Percentiles rank a stretch among this genome's conserved stretches.
Evolutionary conservation across 2,329 filamentous ascomycete genomes (phyloP).

Genomic region (Epichloe hybrida): DNA sequence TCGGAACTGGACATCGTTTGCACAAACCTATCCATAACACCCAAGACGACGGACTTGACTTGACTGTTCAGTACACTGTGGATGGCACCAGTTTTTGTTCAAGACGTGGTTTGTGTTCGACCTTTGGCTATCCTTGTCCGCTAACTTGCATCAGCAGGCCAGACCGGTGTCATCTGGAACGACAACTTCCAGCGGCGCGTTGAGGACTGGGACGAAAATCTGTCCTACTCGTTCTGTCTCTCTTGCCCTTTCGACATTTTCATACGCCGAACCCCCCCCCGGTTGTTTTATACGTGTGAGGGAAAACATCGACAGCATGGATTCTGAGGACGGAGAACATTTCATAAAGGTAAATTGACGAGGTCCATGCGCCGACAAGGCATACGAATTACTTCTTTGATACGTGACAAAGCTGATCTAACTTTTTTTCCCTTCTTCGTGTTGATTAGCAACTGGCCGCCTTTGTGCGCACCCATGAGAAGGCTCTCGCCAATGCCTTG

Average conservation of each 20-base stretch:
- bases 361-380: not conserved
- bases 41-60: not conserved
- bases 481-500: constrained; percentile 87
- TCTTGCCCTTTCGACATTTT: not conserved
- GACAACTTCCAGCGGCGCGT: not conserved
- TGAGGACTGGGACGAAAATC: not conserved
- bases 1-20: not conserved
- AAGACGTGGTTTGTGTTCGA: not conserved
- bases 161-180: not conserved
- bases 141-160: constrained; percentile 1
- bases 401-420: constrained; percentile 12
- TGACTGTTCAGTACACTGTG: not conserved
- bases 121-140: not conserved
- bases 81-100: not conserved
- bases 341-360: constrained; percentile 64
- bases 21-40: not conserved
- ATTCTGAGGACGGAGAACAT: constrained; percentile 78
- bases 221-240: not conserved
- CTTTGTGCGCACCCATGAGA: constrained; percentile 95
- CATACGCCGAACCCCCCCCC: too few species aligned
- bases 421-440: constrained; percentile 8
- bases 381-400: not conserved
- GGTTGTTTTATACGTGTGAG: too few species aligned
- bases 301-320: constrained; percentile 38
- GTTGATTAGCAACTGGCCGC: constrained; percentile 68